phyloP scores from a whole-genome alignment of 352 stramenopile species.

The Peronospora destructor region DNA sequence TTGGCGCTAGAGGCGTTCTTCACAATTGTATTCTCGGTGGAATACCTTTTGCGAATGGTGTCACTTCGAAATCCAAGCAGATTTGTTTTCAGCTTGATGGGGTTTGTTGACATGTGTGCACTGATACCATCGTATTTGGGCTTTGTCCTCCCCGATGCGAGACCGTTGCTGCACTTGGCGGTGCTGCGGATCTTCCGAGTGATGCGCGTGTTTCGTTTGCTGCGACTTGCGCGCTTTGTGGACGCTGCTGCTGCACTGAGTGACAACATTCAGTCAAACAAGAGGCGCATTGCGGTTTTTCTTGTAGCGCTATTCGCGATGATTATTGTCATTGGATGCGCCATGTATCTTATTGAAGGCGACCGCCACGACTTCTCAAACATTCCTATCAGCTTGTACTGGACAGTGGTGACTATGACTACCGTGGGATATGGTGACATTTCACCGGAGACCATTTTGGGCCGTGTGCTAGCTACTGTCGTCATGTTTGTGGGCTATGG shows the following conservation, averaged over 20 bases:
- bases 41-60: slow-evolving; percentile 64
- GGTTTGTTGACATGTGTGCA: slow-evolving; percentile 70
- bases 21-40: slow-evolving; percentile 74
- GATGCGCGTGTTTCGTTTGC: slow-evolving; percentile 68
- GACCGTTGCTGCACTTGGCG: slow-evolving; percentile 56
- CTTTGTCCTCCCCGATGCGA: slow-evolving; percentile 46
- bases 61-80: slow-evolving; percentile 56
- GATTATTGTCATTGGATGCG: slow-evolving; percentile 74
- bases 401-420: slow-evolving; percentile 84
- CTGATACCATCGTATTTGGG: slow-evolving; percentile 72
- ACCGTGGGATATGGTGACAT: slow-evolving; percentile 86
- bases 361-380: slow-evolving; percentile 78
- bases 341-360: slow-evolving; percentile 82
- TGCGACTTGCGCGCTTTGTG: slow-evolving; percentile 66
- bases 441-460: slow-evolving; percentile 67
- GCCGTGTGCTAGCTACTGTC: slow-evolving; percentile 70
- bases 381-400: slow-evolving; percentile 84
- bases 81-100: slow-evolving; percentile 65
- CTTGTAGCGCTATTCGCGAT: slow-evolving; percentile 68
- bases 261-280: slow-evolving; percentile 79
- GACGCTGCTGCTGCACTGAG: slow-evolving; percentile 55
- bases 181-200: slow-evolving; percentile 75
- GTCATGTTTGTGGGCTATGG: slow-evolving; percentile 86
- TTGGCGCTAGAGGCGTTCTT: slow-evolving; percentile 77
- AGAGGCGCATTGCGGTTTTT: slow-evolving; percentile 71